These are phyloP conservation scores for Pseudonitzschia multistriata DNA, from an alignment of 108 stramenopile species.

Conservation along the genomic window DNA sequence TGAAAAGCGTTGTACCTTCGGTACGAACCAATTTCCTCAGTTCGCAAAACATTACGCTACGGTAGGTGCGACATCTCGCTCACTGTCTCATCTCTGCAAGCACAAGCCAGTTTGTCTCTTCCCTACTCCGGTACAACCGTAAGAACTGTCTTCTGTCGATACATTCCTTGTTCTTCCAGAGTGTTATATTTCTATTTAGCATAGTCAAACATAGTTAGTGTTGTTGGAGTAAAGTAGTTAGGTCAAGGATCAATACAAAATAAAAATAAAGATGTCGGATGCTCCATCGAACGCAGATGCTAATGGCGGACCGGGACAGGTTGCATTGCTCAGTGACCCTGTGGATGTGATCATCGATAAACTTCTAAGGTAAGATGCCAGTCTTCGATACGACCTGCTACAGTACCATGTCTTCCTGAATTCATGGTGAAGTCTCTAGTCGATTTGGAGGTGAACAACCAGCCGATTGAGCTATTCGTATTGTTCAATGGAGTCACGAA, in stretches of 20 bases:
- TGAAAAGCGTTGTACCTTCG: too few species aligned
- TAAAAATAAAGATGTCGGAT: constrained; percentile 26
- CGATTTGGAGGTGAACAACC: not conserved
- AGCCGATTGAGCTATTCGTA: not conserved
- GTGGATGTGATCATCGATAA: constrained; percentile 90
- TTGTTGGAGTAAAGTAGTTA: not conserved
- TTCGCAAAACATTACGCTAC: too few species aligned
- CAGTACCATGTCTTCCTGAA: not conserved
- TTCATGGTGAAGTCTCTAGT: not conserved
- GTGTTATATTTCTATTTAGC: not conserved
- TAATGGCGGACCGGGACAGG: constrained; percentile 36
- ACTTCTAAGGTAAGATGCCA: constrained; percentile 58
- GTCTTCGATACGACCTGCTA: not conserved
- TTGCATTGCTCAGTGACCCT: constrained; percentile 79
- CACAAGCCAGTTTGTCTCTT: too few species aligned
- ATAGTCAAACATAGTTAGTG: not conserved
- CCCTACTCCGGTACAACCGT: too few species aligned
- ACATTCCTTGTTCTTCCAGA: not conserved
- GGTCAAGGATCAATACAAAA: not conserved
- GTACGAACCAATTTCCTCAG: too few species aligned
- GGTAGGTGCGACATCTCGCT: too few species aligned
- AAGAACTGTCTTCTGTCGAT: not conserved
- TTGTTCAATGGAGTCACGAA: constrained; percentile 15
- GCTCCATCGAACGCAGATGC: constrained; percentile 37
- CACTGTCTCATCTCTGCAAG: too few species aligned